These are phyloP conservation scores for Thalassiosira mediterranea DNA, from an alignment of 352 stramenopile genomes.

Conservation along the genomic window DNA sequence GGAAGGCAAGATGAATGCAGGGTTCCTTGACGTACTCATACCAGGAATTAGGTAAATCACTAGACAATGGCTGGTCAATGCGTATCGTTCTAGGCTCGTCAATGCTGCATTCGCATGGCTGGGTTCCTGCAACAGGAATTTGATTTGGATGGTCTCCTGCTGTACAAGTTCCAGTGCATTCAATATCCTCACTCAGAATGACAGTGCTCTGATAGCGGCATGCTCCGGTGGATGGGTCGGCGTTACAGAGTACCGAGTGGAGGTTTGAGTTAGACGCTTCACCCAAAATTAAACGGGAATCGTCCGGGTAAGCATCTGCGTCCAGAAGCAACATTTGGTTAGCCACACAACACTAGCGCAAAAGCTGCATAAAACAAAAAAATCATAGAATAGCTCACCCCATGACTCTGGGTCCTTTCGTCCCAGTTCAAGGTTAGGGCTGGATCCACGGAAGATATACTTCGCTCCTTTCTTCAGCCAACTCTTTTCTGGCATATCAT, in stretches of 20 bases:
- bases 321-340: constrained; percentile 50
- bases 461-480: constrained; percentile 60
- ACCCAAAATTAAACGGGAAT: constrained; percentile 55
- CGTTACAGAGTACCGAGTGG: constrained; percentile 60
- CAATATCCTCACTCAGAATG: constrained; percentile 19
- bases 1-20: constrained; percentile 78
- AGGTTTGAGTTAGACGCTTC: constrained; percentile 48
- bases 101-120: constrained; percentile 17
- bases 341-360: no score
- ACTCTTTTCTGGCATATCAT: constrained; percentile 49
- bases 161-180: constrained; percentile 17
- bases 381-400: no score
- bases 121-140: not conserved
- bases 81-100: constrained; percentile 13
- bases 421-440: constrained; percentile 43
- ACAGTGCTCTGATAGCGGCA: constrained; percentile 44
- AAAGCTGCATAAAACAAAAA: no score
- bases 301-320: constrained; percentile 35
- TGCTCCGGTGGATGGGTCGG: constrained; percentile 52
- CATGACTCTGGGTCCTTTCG: constrained; percentile 44
- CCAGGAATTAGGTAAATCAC: constrained; percentile 65
- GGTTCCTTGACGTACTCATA: constrained; percentile 76
- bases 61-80: constrained; percentile 4
- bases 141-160: not conserved
- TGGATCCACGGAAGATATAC: constrained; percentile 53